Percentiles rank a stretch among this genome's conserved stretches.
Conservation (phyloP, 2,329 filamentous ascomycete genomes). For the Verticillium zaregamsianum region DNA sequence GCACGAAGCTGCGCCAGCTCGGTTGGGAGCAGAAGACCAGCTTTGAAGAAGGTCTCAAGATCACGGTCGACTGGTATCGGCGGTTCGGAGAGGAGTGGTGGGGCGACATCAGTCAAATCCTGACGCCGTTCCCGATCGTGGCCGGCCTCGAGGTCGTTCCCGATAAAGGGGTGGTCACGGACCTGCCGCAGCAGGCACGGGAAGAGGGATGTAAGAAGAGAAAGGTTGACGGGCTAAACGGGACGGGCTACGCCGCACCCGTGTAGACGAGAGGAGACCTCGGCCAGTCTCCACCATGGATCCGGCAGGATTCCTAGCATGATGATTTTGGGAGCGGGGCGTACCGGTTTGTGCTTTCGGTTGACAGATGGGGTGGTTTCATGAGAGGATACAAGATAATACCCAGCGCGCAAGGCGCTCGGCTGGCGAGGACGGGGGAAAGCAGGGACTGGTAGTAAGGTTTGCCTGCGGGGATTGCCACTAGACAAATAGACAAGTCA, state of each 20-base stretch:
- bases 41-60: slow-evolving; percentile 59
- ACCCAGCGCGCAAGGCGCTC: not conserved
- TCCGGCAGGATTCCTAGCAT: not conserved
- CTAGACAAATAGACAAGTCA: not conserved
- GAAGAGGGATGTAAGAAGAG: slow-evolving; percentile 16
- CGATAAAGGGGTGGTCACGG: slow-evolving; percentile 37
- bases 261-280: not conserved
- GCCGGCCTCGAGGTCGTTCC: slow-evolving; percentile 50
- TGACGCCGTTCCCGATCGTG: slow-evolving; percentile 64
- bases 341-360: not conserved
- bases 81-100: slow-evolving; percentile 65
- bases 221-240: slow-evolving; percentile 11
- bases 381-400: not conserved
- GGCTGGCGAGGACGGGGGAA: not conserved
- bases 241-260: not conserved
- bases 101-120: slow-evolving; percentile 65
- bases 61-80: slow-evolving; percentile 68
- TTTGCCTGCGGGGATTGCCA: not conserved
- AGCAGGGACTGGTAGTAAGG: not conserved
- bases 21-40: slow-evolving; percentile 66
- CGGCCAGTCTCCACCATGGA: not conserved
- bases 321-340: not conserved
- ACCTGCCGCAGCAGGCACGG: slow-evolving; percentile 19
- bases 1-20: slow-evolving; percentile 59
- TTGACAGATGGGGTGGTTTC: not conserved